Evolutionary conservation across 495 filamentous ascomycete species (phyloP), one percentile per base, ranked within the genome.

Genomic region (Xylaria bambusicola): DNA sequence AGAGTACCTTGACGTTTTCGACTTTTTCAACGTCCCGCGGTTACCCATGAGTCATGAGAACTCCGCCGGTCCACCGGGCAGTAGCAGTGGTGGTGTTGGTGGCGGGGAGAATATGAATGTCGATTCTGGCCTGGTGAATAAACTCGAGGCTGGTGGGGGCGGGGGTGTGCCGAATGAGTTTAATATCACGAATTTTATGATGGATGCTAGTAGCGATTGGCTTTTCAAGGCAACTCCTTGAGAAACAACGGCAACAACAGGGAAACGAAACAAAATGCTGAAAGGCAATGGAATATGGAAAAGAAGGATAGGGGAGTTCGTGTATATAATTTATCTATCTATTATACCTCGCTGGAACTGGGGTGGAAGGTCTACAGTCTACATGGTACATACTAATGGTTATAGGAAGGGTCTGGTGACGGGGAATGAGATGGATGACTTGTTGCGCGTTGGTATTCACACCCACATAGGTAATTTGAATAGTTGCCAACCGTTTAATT

Each of bases 1-100:
- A 10, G 92, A 95, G 63, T 95, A 93, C 65, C 75, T 95, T n/a
- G 91, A 96, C 66, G 89, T 95, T 2, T 96, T 96, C 69, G 89
- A 92, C 60, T 95, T 93, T 74, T 96, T 95, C 78, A 95, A 95
- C 71, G 83, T 94, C 44, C 92, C 92, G 3, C 78, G 90, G 17
- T 75, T 94, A 7, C 87, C 89, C 3, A 68, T 79, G 33, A 73
- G 68, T 27, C 68, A 70, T 12, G 75, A 75, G 35, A 70, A 72
- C 0, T 68, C 65, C 0, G 56, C 65, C 6, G 65, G 35, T 2
- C 61, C 63, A 23, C 71, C 70, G 35, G 51, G 56, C 0, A 65
- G 58, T 10, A 64, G n/a, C n/a, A n/a, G n/a, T n/a, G n/a, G n/a
- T n/a, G n/a, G n/a, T n/a, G n/a, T n/a, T n/a, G n/a, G n/a, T n/a